These are phyloP conservation scores for Rhododendron ovatum DNA, from an alignment of 148 eudicot species.

Conservation along the genomic window DNA sequence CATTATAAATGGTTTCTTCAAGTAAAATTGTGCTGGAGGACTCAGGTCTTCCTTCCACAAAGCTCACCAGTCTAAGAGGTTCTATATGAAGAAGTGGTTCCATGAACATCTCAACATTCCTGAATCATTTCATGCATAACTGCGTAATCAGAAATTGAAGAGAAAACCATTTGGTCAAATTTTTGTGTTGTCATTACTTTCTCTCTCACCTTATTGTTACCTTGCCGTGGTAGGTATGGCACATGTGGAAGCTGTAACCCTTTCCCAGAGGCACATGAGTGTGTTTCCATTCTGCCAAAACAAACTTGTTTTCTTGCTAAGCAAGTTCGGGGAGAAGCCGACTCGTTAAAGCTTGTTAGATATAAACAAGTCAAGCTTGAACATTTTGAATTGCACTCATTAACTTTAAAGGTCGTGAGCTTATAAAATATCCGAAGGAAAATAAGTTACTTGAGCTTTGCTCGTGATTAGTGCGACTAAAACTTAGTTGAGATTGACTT, in stretches of 20 bases:
- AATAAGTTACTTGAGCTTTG: background rate
- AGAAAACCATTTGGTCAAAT: background rate
- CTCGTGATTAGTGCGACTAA: background rate
- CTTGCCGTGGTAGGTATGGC: constrained; percentile 58
- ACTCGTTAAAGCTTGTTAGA: background rate
- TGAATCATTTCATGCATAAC: constrained; percentile 10
- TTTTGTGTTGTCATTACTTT: background rate
- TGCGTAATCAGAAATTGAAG: background rate
- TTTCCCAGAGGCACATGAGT: constrained; percentile 44
- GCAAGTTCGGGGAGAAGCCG: background rate
- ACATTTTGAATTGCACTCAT: background rate
- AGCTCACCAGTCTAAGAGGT: constrained; percentile 49
- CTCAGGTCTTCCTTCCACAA: background rate
- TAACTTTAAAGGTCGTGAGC: background rate
- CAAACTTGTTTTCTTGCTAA: background rate
- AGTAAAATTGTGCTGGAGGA: background rate
- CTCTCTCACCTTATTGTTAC: constrained; percentile 40
- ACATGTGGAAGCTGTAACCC: constrained; percentile 47
- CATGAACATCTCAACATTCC: constrained; percentile 75
- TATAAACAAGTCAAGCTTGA: background rate
- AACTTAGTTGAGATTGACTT: background rate
- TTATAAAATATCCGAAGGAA: too few species aligned
- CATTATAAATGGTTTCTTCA: background rate
- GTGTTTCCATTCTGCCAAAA: constrained; percentile 46
- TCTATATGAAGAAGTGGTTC: constrained; percentile 52